These are phyloP conservation scores for Ophiocytium majus DNA, from an alignment of 352 stramenopile species.

Conservation along the genomic window DNA sequence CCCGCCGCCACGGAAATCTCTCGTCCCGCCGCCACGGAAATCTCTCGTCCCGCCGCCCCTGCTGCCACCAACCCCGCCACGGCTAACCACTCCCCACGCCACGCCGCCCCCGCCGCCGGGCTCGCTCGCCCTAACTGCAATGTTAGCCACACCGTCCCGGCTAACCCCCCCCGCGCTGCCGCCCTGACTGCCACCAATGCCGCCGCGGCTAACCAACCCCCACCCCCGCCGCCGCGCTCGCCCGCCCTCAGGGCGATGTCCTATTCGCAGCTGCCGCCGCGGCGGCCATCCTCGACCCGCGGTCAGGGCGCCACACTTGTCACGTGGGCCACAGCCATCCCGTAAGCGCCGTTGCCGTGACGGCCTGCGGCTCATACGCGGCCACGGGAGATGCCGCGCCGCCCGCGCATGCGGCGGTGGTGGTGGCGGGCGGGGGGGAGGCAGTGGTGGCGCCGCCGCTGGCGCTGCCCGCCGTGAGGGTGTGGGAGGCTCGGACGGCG, in stretches of 20 bases:
- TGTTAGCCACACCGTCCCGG: too few relatives aligned
- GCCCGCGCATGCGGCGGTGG: constrained; percentile 70
- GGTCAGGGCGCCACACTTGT: constrained; percentile 33
- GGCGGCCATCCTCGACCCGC: constrained; percentile 41
- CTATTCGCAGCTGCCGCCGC: constrained; percentile 37
- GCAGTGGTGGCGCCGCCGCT: constrained; percentile 72
- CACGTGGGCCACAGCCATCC: constrained; percentile 35
- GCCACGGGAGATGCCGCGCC: constrained; percentile 76
- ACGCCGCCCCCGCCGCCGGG: too few relatives aligned
- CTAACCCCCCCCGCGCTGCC: too few relatives aligned
- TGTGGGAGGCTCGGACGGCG: constrained; percentile 67
- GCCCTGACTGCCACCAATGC: too few relatives aligned
- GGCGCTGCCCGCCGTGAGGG: constrained; percentile 60
- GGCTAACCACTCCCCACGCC: too few relatives aligned
- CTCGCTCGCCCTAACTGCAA: too few relatives aligned
- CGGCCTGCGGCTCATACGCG: constrained; percentile 39
- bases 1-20: too few relatives aligned
- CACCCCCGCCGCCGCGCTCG: too few relatives aligned
- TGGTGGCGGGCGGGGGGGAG: constrained; percentile 22
- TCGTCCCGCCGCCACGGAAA: too few relatives aligned
- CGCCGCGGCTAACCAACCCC: too few relatives aligned
- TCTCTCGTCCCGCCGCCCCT: too few relatives aligned
- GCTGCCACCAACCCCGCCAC: too few relatives aligned
- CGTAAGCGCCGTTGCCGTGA: constrained; percentile 38
- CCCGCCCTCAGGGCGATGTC: constrained; percentile 24